Conservation (phyloP, 1,284 basidiomycete genomes). For the Moesziomyces antarcticus region DNA sequence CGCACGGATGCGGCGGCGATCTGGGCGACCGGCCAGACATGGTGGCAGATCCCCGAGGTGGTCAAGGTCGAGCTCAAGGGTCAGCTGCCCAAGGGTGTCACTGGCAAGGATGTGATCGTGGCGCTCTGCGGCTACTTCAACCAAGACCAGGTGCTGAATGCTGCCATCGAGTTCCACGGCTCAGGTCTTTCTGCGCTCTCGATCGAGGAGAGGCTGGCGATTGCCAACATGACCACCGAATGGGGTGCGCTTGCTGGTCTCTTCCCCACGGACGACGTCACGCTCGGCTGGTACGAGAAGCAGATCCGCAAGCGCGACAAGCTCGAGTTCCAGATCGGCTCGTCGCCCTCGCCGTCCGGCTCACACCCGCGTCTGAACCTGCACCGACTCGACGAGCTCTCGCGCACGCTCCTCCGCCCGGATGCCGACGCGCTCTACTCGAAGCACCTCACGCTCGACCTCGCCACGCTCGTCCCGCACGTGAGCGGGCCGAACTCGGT, state of each 20-base stretch:
- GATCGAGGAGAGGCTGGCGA: constrained; percentile 93
- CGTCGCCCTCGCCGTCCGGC: constrained; percentile 72
- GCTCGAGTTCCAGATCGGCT: constrained; percentile 75
- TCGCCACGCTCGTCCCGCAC: constrained; percentile 92
- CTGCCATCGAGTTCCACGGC: constrained; percentile 98
- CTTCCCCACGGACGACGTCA: constrained; percentile 88
- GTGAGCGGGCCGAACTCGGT: constrained; percentile 98
- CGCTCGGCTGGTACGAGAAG: constrained; percentile 89
- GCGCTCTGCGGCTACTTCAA: constrained; percentile 97
- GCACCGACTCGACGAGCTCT: constrained; percentile 74
- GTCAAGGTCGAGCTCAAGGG: constrained; percentile 93
- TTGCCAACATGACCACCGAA: constrained; percentile 91
- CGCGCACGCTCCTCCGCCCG: constrained; percentile 76
- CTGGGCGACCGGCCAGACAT: constrained; percentile 98
- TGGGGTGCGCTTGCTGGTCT: constrained; percentile 97
- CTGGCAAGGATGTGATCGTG: constrained; percentile 98
- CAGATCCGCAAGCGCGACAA: constrained; percentile 81
- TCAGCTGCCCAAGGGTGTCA: constrained; percentile 84
- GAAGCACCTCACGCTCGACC: constrained; percentile 89
- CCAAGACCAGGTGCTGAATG: constrained; percentile 95
- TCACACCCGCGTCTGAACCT: constrained; percentile 87
- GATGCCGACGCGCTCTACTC: constrained; percentile 86
- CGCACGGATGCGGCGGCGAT: constrained; percentile 87
- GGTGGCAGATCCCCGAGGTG: constrained; percentile 99
- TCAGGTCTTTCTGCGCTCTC: constrained; percentile 83